Percentiles rank a stretch among this genome's conserved stretches.
These are phyloP conservation scores for Tetradesmus obliquus DNA, from an alignment of 139 green algal species.

Conservation along the genomic window DNA sequence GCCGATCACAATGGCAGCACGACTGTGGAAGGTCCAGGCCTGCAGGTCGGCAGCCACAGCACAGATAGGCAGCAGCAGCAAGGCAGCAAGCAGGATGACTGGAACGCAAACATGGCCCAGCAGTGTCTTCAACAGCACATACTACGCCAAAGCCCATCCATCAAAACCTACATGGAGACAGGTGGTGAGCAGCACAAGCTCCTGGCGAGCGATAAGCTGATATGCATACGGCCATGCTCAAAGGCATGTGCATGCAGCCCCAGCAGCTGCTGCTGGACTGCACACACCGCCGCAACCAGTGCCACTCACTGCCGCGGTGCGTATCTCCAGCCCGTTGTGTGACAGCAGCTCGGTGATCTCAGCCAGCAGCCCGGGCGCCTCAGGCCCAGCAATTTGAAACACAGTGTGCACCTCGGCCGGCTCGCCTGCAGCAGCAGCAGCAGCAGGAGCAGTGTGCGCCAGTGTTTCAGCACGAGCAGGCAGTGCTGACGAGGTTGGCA, in stretches of 20 bases:
- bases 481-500: too few relatives aligned
- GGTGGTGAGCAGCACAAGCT: too few relatives aligned
- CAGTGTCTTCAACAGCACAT: background rate
- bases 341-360: slow-evolving; percentile 40
- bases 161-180: too few relatives aligned
- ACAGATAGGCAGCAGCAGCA: background rate
- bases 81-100: background rate
- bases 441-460: background rate
- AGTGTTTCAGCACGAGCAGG: background rate
- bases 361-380: slow-evolving; percentile 31
- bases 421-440: slow-evolving; percentile 18
- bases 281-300: too few relatives aligned
- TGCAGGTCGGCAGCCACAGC: slow-evolving; percentile 36
- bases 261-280: too few relatives aligned
- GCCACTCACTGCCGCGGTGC: slow-evolving; percentile 40
- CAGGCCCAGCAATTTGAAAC: slow-evolving; percentile 43
- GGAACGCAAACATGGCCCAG: background rate
- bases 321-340: slow-evolving; percentile 44
- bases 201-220: too few relatives aligned
- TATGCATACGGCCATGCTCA: too few relatives aligned
- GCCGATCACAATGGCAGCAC: slow-evolving; percentile 84
- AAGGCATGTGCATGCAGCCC: too few relatives aligned
- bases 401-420: slow-evolving; percentile 9
- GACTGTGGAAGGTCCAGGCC: slow-evolving; percentile 85
- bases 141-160: too few relatives aligned